Evolutionary conservation across 257 asterid species (phyloP).

Genomic region (Solanum arcanum): DNA sequence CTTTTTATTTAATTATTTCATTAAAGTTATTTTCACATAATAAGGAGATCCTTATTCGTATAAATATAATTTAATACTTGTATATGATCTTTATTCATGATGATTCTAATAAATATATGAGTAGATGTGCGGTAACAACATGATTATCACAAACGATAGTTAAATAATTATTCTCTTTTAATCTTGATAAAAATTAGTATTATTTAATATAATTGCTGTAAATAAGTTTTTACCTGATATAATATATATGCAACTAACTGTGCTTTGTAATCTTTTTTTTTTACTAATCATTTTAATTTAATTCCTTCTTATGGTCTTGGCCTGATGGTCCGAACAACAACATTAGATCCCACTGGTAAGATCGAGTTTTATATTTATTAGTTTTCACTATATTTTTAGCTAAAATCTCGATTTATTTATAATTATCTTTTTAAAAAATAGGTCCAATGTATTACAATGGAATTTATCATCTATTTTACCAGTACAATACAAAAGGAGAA

Average conservation of each 20-base stretch:
- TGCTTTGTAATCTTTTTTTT: no score
- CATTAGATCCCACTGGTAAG: slow-evolving; percentile 64
- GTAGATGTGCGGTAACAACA: not conserved
- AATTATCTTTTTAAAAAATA: not conserved
- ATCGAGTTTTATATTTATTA: not conserved
- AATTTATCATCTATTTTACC: slow-evolving; percentile 13
- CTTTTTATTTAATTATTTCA: no score
- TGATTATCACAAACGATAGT: no score
- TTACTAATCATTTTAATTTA: not conserved
- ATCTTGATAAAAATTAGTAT: no score
- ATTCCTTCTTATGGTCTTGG: slow-evolving; percentile 5
- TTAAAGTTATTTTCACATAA: no score
- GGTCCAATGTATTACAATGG: slow-evolving; percentile 17
- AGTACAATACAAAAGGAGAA: slow-evolving; percentile 9
- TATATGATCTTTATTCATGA: not conserved
- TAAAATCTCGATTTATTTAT: not conserved
- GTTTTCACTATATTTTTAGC: not conserved
- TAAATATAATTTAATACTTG: not conserved
- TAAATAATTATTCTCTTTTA: not conserved
- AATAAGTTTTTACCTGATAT: not conserved
- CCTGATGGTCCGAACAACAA: slow-evolving; percentile 1
- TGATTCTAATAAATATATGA: not conserved
- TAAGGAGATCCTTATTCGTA: no score
- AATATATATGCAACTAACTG: no score
- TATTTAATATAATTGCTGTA: not conserved